Evolutionary conservation across 352 stramenopile species (phyloP), one percentile per base, ranked within the genome.

Genomic region (Pythium graminicola): DNA sequence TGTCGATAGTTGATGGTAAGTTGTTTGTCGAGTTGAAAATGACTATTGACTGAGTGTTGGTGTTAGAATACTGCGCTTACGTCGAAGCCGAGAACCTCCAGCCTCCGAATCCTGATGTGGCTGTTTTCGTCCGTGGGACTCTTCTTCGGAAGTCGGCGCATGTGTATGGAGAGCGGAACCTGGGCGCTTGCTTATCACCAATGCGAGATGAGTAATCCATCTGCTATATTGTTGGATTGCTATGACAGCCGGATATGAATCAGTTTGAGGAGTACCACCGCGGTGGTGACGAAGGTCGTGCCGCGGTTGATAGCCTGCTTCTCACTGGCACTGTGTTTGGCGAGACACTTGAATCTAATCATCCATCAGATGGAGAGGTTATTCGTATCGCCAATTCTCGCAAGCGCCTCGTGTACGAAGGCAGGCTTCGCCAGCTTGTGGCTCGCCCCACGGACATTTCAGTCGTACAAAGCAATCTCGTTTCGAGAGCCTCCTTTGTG

Each of bases 91-190:
- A 57, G 7, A 45, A 36, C 35, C 28, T 14, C 8, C 9, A 36
- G 31, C 8, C 31, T 14, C 31, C 31, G 2, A 51, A 59, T 39
- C 4, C 19, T 14, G 51, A 51, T 32, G 31, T 54, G 20, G 24
- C 14, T 27, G 54, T 62, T 13, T 9, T 62, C 14, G n/a, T 62
- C 8, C 20, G 20, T 16, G 54, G 54, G 2, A 50, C 39, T 4
- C 23, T 57, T 14, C 2, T 62, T 6, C 52, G 54, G 54, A 62
- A 62, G 54, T 62, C 54, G n/a, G 44, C 22, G 23, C 54, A 55
- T 36, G 20, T 33, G 8, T 55, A 24, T 36, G 40, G 42, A n/a
- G 38, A 55, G 0, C 17, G 45, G 39, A 44, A 10, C 44, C 55
- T 0, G 26, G 54, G n/a, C 46, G 45, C 36, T 14, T 62, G n/a